Evolutionary conservation across 2,329 filamentous ascomycete genomes (phyloP), one percentile per base, ranked within the genome.

Genomic region (Huntiella omanensis): DNA sequence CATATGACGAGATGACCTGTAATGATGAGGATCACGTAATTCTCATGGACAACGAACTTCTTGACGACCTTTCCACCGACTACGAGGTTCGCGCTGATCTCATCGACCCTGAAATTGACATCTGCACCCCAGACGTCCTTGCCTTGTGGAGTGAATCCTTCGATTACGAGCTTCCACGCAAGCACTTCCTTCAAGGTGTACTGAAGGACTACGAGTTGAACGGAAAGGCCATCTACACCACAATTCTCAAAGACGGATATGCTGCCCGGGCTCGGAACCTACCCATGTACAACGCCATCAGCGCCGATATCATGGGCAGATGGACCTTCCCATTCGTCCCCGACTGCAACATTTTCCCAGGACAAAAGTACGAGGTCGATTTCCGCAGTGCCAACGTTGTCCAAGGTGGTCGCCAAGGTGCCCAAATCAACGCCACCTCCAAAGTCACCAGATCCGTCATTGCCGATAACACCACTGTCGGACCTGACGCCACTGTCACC

Each of bases 131-230:
- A 0, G 91, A 96, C 57, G 87, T 95, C 6, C 71, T 96, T 38
- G 87, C 87, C 5, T 65, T 96, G 48, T 98, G 91, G 84, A 91
- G 86, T 6, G 91, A 98, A 62, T 94, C 87, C 58, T 98, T 96
- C 56, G 88, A 98, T 60, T 96, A 94, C 60, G 86, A 95, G 59
- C 71, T 86, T 5, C 85, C 88, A 1, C 75, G 87, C 46, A 80
- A 80, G 55, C 85, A 93, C 56, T 95, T 94, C 55, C 64, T 98
- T 33, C 83, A 87, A 58, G 87, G 87, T 49, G 86, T 96, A 1
- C 66, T 98, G 46, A 95, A 95, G 64, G 91, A 98, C 59, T 94
- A 85, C 66, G 91, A 98, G 59, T 68, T 96, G 48, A 96, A 96
- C 60, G 87, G 87, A 49, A 94, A 96, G 65, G 86, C 85, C n/a